Evolutionary conservation across 2,329 filamentous ascomycete species (phyloP).

Genomic region (Colletotrichum tamarilloi): DNA sequence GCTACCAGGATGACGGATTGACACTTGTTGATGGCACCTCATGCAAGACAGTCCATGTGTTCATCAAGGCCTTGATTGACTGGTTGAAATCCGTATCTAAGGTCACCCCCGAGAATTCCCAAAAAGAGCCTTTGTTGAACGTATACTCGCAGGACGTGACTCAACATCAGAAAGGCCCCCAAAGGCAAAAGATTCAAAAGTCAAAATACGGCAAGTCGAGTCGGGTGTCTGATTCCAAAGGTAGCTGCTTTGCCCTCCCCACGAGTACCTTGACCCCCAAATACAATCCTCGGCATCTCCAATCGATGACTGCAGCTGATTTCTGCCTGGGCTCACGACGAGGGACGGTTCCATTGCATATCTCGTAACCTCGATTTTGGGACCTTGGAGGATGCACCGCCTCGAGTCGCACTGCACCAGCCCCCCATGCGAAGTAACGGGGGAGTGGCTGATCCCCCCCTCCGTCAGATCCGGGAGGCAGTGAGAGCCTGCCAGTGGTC

Average conservation of each 20-base stretch:
- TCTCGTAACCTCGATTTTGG: not conserved
- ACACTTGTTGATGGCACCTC: not conserved
- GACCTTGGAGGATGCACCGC: slow-evolving; percentile 19
- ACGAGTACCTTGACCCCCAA: not conserved
- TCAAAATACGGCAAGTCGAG: not conserved
- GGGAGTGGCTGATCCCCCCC: slow-evolving; percentile 12
- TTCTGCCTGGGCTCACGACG: not conserved
- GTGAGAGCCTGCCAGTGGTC: not conserved
- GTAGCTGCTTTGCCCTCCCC: not conserved
- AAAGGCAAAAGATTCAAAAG: not conserved
- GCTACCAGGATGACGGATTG: not conserved
- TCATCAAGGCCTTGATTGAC: not conserved
- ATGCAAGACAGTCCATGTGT: slow-evolving; percentile 31
- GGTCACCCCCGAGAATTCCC: not conserved
- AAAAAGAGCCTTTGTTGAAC: not conserved
- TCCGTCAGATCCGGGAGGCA: not conserved
- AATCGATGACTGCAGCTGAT: slow-evolving; percentile 11
- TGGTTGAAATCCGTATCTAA: not conserved
- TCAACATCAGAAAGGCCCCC: slow-evolving; percentile 7
- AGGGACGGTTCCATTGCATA: not conserved
- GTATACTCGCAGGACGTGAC: slow-evolving; percentile 5
- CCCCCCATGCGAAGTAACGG: slow-evolving; percentile 1
- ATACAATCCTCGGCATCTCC: not conserved
- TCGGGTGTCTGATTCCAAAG: not conserved
- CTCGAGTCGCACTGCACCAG: slow-evolving; percentile 17